Conservation (phyloP, 495 filamentous ascomycete genomes). For the Penicillium canescens region DNA sequence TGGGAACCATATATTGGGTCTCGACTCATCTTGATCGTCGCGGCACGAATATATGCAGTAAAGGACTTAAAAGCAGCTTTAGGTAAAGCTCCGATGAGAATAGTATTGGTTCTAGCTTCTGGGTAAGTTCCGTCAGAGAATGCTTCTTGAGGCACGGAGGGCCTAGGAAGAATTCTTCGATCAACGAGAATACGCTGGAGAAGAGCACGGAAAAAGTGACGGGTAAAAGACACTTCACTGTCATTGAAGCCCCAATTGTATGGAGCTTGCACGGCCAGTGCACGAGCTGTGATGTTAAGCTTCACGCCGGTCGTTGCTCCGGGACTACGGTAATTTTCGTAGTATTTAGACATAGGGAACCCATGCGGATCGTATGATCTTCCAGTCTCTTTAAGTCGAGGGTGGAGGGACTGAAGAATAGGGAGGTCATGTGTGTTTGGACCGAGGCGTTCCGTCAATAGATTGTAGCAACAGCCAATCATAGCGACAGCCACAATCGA, state of each 20-base stretch:
- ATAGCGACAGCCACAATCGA: slow-evolving; percentile 84
- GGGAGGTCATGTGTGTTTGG: slow-evolving; percentile 82
- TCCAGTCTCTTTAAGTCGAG: slow-evolving; percentile 58
- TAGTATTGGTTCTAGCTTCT: slow-evolving; percentile 25
- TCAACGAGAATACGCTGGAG: slow-evolving; percentile 92
- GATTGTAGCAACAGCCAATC: slow-evolving; percentile 97
- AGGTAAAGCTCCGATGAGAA: slow-evolving; percentile 81
- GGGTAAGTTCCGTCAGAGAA: slow-evolving; percentile 23
- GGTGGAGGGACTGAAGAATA: slow-evolving; percentile 58
- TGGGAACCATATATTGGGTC: slow-evolving; percentile 56
- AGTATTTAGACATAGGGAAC: slow-evolving; percentile 81
- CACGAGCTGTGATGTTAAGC: slow-evolving; percentile 92
- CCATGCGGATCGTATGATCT: slow-evolving; percentile 77
- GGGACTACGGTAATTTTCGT: slow-evolving; percentile 59
- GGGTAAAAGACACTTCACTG: slow-evolving; percentile 83
- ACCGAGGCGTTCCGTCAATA: slow-evolving; percentile 85
- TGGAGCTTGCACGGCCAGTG: slow-evolving; percentile 96
- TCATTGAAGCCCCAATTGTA: slow-evolving; percentile 83
- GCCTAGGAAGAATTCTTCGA: slow-evolving; percentile 64
- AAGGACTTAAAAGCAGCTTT: slow-evolving; percentile 81
- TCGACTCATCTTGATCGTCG: slow-evolving; percentile 67
- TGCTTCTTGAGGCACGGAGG: slow-evolving; percentile 37
- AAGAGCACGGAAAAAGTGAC: slow-evolving; percentile 91
- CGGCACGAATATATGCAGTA: slow-evolving; percentile 74
- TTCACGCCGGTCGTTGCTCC: slow-evolving; percentile 62